Percentiles rank a stretch among this genome's conserved stretches.
These are phyloP conservation scores for Lactarius tabidus DNA, from an alignment of 768 basidiomycete species.

Conservation along the genomic window DNA sequence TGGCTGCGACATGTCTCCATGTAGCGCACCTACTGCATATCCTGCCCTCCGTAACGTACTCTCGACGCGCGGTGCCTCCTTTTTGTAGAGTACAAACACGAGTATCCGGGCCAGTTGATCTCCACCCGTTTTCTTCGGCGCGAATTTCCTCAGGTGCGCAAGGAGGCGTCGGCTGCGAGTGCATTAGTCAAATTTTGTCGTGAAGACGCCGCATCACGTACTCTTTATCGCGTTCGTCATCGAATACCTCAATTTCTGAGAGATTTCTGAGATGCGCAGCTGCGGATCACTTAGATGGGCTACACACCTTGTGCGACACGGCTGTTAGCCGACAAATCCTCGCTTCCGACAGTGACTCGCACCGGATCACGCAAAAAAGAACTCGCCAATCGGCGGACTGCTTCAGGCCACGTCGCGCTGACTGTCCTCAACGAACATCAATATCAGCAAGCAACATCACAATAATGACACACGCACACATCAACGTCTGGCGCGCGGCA, in stretches of 20 bases:
- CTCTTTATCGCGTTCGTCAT: conserved; percentile 84
- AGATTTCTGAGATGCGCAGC: neutral
- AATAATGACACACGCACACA: conserved; percentile 58
- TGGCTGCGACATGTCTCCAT: conserved; percentile 86
- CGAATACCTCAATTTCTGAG: conserved; percentile 79
- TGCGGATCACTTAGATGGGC: neutral
- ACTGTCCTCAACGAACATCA: conserved; percentile 42
- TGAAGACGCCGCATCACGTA: conserved; percentile 35
- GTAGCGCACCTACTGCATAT: conserved; percentile 76
- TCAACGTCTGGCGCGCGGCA: conserved; percentile 81
- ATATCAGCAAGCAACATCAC: neutral
- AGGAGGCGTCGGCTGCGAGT: conserved; percentile 53
- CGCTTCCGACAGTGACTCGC: conserved; percentile 90
- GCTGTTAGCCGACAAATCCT: conserved; percentile 91
- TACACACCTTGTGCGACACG: conserved; percentile 72
- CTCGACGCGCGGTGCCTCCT: conserved; percentile 91
- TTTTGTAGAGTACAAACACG: conserved; percentile 96
- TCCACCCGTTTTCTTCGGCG: conserved; percentile 59
- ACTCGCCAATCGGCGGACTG: conserved; percentile 81
- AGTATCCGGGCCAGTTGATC: conserved; percentile 66
- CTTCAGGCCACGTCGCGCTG: conserved; percentile 98
- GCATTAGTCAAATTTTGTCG: neutral
- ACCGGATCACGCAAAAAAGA: conserved; percentile 85
- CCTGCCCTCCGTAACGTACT: conserved; percentile 68
- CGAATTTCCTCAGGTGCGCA: conserved; percentile 48